phyloP scores from a whole-genome alignment of 352 stramenopile genomes.

The Pythium coloratum region DNA sequence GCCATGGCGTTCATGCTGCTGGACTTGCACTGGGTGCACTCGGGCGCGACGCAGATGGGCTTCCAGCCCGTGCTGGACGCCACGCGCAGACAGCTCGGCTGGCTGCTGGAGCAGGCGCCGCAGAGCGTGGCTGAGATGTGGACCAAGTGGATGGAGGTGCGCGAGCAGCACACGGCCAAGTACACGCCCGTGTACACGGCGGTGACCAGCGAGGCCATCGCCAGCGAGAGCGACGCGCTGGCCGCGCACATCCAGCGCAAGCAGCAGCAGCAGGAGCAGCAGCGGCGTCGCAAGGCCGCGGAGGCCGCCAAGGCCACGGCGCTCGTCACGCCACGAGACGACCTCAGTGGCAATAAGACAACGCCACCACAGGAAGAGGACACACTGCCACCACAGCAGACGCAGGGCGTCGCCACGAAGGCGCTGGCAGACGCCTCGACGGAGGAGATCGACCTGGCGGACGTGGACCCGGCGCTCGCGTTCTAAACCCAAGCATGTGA shows the following conservation, averaged over 20 bases:
- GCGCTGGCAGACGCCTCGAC: background rate
- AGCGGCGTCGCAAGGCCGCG: background rate
- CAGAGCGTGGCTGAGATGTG: slow-evolving; percentile 80
- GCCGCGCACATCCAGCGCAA: slow-evolving; percentile 28
- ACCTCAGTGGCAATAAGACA: no score
- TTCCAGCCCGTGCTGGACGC: slow-evolving; percentile 81
- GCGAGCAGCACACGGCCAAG: slow-evolving; percentile 67
- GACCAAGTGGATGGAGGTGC: slow-evolving; percentile 81
- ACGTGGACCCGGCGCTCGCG: slow-evolving; percentile 22
- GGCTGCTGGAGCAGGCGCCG: slow-evolving; percentile 75
- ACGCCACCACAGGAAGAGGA: background rate
- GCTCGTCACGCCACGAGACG: no score
- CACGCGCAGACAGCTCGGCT: slow-evolving; percentile 77
- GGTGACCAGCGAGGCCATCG: slow-evolving; percentile 12
- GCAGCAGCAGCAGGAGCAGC: slow-evolving; percentile 3
- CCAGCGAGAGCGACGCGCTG: slow-evolving; percentile 26
- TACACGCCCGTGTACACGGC: slow-evolving; percentile 36
- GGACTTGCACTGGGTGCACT: slow-evolving; percentile 80
- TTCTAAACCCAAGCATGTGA: slow-evolving; percentile 16
- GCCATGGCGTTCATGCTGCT: slow-evolving; percentile 87
- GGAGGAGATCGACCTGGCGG: slow-evolving; percentile 1
- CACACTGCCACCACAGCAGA: background rate
- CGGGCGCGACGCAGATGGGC: slow-evolving; percentile 79
- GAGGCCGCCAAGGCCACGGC: no score
- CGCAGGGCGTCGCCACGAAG: background rate